Percentiles rank a stretch among this genome's conserved stretches.
Evolutionary conservation across 805 yeast species (phyloP).

Genomic region (Saccharomycopsis sp.): DNA sequence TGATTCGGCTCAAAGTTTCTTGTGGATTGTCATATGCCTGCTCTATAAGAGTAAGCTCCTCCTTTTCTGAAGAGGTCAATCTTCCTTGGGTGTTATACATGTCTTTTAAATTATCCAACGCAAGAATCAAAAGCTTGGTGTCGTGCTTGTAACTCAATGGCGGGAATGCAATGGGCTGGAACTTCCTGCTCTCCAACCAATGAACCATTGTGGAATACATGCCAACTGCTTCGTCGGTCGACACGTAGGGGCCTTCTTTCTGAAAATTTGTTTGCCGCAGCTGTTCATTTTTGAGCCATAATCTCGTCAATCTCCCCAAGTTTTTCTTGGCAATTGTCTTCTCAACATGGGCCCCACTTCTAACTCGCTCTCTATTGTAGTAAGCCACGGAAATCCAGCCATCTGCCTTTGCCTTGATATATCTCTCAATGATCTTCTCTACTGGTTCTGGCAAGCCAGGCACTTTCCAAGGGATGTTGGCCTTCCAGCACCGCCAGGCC

Average conservation of each 20-base stretch:
- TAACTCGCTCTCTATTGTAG: constrained; percentile 79
- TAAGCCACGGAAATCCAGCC: constrained; percentile 95
- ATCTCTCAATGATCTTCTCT: constrained; percentile 76
- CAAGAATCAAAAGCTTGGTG: constrained; percentile 79
- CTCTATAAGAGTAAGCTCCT: constrained; percentile 86
- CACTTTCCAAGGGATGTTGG: constrained; percentile 95
- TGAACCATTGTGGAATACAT: constrained; percentile 80
- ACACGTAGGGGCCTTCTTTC: constrained; percentile 77
- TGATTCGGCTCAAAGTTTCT: constrained; percentile 78
- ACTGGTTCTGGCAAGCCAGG: constrained; percentile 93
- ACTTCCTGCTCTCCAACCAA: constrained; percentile 81
- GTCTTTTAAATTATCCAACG: constrained; percentile 81
- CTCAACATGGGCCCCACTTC: constrained; percentile 86
- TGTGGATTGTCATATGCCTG: constrained; percentile 97
- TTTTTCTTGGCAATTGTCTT: constrained; percentile 92
- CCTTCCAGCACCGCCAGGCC: constrained; percentile 99
- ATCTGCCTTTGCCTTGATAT: constrained; percentile 91
- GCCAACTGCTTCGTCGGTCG: constrained; percentile 82
- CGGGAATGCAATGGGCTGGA: constrained; percentile 87
- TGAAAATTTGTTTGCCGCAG: constrained; percentile 74
- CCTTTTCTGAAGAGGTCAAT: constrained; percentile 78
- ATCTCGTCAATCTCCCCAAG: constrained; percentile 79
- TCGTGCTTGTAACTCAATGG: constrained; percentile 89
- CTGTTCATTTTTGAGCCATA: constrained; percentile 91
- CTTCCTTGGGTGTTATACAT: constrained; percentile 66